These are phyloP conservation scores for Aspergillus aculeatinus DNA, from an alignment of 2,329 filamentous ascomycete species.

Conservation along the genomic window DNA sequence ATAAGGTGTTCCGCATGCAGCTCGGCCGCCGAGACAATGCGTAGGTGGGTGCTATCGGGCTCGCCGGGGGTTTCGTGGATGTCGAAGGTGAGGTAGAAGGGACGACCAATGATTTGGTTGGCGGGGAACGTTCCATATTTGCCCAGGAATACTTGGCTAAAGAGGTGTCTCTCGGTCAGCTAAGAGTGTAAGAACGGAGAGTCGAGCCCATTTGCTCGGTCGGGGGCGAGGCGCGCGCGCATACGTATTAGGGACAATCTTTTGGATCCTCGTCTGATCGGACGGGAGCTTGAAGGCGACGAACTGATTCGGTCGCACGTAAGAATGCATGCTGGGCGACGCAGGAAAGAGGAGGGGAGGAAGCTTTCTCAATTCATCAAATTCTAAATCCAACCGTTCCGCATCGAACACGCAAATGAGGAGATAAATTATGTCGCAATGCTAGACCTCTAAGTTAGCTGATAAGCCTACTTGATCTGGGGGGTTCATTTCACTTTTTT, in stretches of 20 bases:
- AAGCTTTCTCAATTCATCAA: not conserved
- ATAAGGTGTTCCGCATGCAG: slow-evolving; percentile 76
- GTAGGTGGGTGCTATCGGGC: slow-evolving; percentile 64
- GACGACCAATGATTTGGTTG: slow-evolving; percentile 86
- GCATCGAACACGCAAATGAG: not conserved
- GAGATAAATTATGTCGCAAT: not conserved
- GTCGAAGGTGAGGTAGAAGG: slow-evolving; percentile 89
- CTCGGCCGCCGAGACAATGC: slow-evolving; percentile 76
- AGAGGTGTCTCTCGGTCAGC: slow-evolving; percentile 10
- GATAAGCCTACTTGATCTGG: not conserved
- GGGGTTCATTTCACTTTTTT: slow-evolving; percentile 8
- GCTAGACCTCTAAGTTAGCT: slow-evolving; percentile 1
- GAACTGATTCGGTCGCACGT: slow-evolving; percentile 38
- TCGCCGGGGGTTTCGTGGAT: slow-evolving; percentile 69
- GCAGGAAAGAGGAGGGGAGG: not conserved
- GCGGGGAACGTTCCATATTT: slow-evolving; percentile 91
- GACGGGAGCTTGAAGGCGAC: slow-evolving; percentile 50
- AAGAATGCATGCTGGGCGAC: slow-evolving; percentile 37
- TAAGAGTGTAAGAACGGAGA: slow-evolving; percentile 3
- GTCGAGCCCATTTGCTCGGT: slow-evolving; percentile 18
- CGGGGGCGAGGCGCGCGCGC: slow-evolving; percentile 33
- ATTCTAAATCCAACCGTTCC: not conserved
- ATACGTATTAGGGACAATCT: slow-evolving; percentile 64
- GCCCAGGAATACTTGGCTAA: slow-evolving; percentile 78
- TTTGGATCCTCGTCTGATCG: slow-evolving; percentile 57